Conservation (phyloP, 75 land plant species). For the Pinus tabuliformis region DNA sequence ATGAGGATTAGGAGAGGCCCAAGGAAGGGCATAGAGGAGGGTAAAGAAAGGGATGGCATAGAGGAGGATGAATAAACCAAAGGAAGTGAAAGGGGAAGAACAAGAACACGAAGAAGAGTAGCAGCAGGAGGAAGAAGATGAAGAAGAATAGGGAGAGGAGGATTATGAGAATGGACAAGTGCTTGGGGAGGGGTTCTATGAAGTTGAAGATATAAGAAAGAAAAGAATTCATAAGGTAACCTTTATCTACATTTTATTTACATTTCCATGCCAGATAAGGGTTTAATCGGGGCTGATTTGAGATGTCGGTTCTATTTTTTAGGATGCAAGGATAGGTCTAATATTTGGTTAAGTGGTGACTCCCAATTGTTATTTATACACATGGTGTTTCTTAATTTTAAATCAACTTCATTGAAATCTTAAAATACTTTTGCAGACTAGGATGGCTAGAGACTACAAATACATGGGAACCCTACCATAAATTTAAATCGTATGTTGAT, state of each 20-base stretch:
- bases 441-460: constrained; percentile 93
- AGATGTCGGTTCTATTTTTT: neutral
- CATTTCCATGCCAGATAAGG: neutral
- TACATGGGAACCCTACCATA: constrained; percentile 92
- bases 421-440: constrained; percentile 39
- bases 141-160: neutral
- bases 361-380: neutral
- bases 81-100: constrained; percentile 13
- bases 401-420: neutral
- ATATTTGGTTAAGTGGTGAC: constrained; percentile 91
- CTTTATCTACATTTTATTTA: neutral
- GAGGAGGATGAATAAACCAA: neutral
- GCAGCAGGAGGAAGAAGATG: constrained; percentile 4
- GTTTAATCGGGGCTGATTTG: neutral
- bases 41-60: neutral
- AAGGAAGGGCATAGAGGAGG: no score
- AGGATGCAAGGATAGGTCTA: constrained; percentile 60
- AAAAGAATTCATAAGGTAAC: constrained; percentile 59
- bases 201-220: constrained; percentile 59
- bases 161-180: constrained; percentile 14
- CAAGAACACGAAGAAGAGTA: constrained; percentile 7
- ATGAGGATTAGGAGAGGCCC: no score
- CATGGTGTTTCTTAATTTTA: neutral
- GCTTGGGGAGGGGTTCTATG: constrained; percentile 44
- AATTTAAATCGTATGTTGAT: constrained; percentile 63